A percentile compares a stretch with the other conserved stretches of the same genome.
Evolutionary conservation across 257 asterid species (phyloP).

Genomic region (Solanum tarapatanum): DNA sequence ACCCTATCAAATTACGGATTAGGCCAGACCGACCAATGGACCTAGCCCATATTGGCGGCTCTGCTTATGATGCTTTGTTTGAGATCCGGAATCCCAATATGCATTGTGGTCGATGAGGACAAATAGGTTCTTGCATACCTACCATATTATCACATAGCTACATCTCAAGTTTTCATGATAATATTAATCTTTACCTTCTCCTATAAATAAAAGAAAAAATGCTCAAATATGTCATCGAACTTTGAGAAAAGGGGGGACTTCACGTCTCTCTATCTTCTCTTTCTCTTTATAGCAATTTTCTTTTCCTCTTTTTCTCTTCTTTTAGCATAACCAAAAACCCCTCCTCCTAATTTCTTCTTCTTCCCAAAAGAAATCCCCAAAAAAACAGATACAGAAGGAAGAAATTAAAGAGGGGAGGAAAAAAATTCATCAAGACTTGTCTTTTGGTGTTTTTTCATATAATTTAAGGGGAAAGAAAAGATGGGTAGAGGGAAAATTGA

Average conservation of each 20-base stretch:
- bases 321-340: slow-evolving; percentile 13
- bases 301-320: slow-evolving; percentile 6
- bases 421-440: neutral
- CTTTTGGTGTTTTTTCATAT: neutral
- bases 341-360: neutral
- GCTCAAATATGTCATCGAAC: neutral
- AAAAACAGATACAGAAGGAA: neutral
- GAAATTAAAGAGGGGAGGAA: neutral
- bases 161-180: neutral
- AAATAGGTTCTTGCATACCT: neutral
- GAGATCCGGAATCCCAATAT: neutral
- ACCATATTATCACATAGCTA: neutral
- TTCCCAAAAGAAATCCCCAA: neutral
- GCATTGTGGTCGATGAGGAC: neutral
- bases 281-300: neutral
- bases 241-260: slow-evolving; percentile 4
- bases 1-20: neutral
- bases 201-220: neutral
- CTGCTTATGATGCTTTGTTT: neutral
- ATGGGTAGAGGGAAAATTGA: slow-evolving; percentile 87
- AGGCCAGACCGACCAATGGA: neutral
- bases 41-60: neutral
- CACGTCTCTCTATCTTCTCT: slow-evolving; percentile 36
- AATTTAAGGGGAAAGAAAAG: neutral
- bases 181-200: neutral